A percentile compares a stretch with the other conserved stretches of the same genome.
phyloP scores from a whole-genome alignment of 768 basidiomycete genomes.

The Mycena rosella region DNA sequence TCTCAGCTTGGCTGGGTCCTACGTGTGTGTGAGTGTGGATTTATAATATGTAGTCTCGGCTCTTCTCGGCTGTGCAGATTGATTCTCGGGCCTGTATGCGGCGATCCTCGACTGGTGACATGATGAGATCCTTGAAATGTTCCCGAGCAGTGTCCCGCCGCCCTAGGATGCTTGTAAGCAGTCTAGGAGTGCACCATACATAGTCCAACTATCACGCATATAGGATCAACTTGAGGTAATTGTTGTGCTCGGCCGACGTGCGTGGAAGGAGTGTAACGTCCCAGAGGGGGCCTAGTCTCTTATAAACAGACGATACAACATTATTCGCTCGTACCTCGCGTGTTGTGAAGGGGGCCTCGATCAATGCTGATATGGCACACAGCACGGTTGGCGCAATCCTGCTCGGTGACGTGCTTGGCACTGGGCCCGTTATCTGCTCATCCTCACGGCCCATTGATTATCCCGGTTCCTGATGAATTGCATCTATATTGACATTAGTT shows the following conservation, averaged over 20 bases:
- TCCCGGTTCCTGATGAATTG: too few relatives aligned
- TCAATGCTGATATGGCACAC: conserved; percentile 26
- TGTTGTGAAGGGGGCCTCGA: conserved; percentile 10
- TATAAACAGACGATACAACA: too few relatives aligned
- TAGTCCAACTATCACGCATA: not conserved
- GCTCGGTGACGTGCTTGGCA: too few relatives aligned
- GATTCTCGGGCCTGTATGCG: not conserved
- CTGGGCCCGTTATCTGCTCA: too few relatives aligned
- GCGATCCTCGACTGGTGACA: not conserved
- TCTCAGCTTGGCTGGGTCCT: conserved; percentile 14
- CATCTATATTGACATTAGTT: too few relatives aligned
- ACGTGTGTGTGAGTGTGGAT: conserved; percentile 3
- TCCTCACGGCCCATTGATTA: too few relatives aligned
- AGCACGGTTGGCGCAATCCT: too few relatives aligned
- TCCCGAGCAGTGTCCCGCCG: not conserved
- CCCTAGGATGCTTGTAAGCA: not conserved
- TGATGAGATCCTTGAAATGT: not conserved
- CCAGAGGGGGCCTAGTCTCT: too few relatives aligned
- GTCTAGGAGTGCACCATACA: too few relatives aligned
- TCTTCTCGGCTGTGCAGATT: conserved; percentile 2
- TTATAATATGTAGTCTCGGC: conserved; percentile 3
- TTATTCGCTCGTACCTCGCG: too few relatives aligned
- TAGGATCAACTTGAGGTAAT: not conserved
- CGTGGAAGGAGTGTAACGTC: not conserved
- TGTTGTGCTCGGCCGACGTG: not conserved